These are phyloP conservation scores for Polygonum aviculare DNA, from an alignment of 148 eudicot species.

Conservation along the genomic window DNA sequence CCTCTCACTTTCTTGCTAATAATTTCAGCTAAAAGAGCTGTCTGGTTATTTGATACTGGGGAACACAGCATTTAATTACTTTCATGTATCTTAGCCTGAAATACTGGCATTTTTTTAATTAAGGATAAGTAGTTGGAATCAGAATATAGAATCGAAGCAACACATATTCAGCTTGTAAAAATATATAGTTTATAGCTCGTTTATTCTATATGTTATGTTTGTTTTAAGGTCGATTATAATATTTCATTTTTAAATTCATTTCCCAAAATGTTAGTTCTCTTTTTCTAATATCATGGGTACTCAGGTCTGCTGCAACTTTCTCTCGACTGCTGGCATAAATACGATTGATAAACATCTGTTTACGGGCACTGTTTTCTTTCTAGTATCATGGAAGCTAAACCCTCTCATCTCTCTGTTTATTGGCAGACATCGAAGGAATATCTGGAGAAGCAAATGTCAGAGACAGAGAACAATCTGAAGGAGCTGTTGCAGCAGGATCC, in stretches of 20 bases:
- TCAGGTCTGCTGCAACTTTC: background rate
- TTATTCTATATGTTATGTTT: no score
- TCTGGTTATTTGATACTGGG: no score
- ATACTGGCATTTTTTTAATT: no score
- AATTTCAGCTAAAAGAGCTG: background rate
- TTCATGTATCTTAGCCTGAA: background rate
- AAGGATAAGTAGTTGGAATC: no score
- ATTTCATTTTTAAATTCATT: no score
- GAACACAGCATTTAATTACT: background rate
- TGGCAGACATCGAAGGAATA: slow-evolving; percentile 91
- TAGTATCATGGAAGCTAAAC: background rate
- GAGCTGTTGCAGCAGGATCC: slow-evolving; percentile 98
- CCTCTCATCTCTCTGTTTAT: slow-evolving; percentile 4
- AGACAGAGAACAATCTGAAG: slow-evolving; percentile 75
- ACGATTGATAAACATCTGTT: background rate
- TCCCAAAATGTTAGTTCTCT: no score
- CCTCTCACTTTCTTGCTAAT: background rate
- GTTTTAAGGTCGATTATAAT: no score
- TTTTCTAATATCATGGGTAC: no score
- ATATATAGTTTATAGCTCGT: no score
- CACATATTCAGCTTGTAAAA: no score
- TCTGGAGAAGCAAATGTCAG: slow-evolving; percentile 86
- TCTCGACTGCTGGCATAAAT: background rate
- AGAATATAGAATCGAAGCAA: no score
- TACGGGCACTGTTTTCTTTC: background rate